A percentile compares a stretch with the other conserved stretches of the same genome.
Evolutionary conservation across 805 yeast species (phyloP).

Genomic region (Kluyveromyces dobzhanskii): DNA sequence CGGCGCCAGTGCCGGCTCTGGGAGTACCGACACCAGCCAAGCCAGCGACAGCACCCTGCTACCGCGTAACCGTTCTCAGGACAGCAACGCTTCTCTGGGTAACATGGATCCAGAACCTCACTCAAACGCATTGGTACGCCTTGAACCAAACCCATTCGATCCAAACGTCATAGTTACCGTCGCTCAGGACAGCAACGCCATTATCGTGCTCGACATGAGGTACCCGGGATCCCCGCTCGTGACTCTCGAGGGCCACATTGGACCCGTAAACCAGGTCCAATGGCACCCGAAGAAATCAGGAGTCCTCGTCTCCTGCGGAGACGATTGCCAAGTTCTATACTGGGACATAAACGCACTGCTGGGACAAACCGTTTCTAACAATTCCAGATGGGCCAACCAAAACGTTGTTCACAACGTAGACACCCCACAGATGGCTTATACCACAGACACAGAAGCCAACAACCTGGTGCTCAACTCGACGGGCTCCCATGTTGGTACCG

Average conservation of each 20-base stretch:
- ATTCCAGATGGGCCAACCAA: conserved; percentile 11
- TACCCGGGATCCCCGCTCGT: conserved; percentile 77
- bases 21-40: neutral
- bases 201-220: conserved; percentile 73
- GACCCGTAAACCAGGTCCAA: conserved; percentile 59
- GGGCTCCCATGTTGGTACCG: conserved; percentile 32
- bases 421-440: conserved; percentile 40
- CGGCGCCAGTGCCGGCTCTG: conserved; percentile 4
- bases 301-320: conserved; percentile 53
- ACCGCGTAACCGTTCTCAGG: neutral
- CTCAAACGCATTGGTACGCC: conserved; percentile 56
- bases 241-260: conserved; percentile 59
- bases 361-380: conserved; percentile 6
- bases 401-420: conserved; percentile 12
- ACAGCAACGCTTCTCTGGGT: conserved; percentile 4
- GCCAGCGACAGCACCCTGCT: conserved; percentile 7
- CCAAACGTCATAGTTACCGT: conserved; percentile 78
- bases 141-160: conserved; percentile 73
- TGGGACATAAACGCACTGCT: conserved; percentile 47
- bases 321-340: conserved; percentile 63
- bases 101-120: conserved; percentile 13
- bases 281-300: conserved; percentile 77
- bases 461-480: conserved; percentile 61
- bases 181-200: conserved; percentile 57
- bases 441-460: conserved; percentile 66